Percentiles rank a stretch among this genome's conserved stretches.
Evolutionary conservation across 352 stramenopile species (phyloP).

Genomic region (Phytophthora citricola): DNA sequence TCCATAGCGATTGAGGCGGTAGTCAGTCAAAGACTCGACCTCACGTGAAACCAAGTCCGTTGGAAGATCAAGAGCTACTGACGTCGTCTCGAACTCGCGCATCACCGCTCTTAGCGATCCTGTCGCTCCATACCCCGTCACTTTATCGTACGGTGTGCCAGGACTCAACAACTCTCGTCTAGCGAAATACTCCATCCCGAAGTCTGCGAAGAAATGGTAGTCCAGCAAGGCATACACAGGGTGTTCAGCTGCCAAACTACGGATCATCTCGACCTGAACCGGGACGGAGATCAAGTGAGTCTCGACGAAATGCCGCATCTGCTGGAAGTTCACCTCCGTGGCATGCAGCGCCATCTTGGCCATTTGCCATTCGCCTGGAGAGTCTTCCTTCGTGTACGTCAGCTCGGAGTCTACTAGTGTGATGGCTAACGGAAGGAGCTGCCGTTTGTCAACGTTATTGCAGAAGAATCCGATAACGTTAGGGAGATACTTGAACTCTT

Average conservation of each 20-base stretch:
- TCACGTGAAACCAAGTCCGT: conserved; percentile 31
- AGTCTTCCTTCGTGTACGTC: conserved; percentile 38
- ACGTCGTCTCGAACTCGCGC: conserved; percentile 29
- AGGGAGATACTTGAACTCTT: conserved; percentile 40
- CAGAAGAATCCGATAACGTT: conserved; percentile 48
- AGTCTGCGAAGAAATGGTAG: conserved; percentile 48
- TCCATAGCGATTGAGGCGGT: conserved; percentile 35
- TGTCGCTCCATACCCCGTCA: conserved; percentile 42
- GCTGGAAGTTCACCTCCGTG: conserved; percentile 41
- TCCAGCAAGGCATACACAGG: conserved; percentile 48
- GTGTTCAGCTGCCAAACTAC: conserved; percentile 36
- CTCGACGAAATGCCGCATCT: conserved; percentile 38
- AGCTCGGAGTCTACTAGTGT: conserved; percentile 27
- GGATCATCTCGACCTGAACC: conserved; percentile 51
- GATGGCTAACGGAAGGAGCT: conserved; percentile 44
- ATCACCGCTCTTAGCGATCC: conserved; percentile 41
- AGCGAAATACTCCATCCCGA: conserved; percentile 45
- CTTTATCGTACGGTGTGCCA: conserved; percentile 41
- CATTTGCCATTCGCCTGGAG: conserved; percentile 38
- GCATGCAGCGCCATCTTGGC: conserved; percentile 52
- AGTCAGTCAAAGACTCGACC: conserved; percentile 30
- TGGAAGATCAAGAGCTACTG: conserved; percentile 28
- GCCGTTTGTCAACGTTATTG: conserved; percentile 22
- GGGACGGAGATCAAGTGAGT: conserved; percentile 42
- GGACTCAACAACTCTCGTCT: conserved; percentile 32